A percentile compares a stretch with the other conserved stretches of the same genome.
phyloP scores from a whole-genome alignment of 768 basidiomycete species.

The Termitomyces bulborhizus region DNA sequence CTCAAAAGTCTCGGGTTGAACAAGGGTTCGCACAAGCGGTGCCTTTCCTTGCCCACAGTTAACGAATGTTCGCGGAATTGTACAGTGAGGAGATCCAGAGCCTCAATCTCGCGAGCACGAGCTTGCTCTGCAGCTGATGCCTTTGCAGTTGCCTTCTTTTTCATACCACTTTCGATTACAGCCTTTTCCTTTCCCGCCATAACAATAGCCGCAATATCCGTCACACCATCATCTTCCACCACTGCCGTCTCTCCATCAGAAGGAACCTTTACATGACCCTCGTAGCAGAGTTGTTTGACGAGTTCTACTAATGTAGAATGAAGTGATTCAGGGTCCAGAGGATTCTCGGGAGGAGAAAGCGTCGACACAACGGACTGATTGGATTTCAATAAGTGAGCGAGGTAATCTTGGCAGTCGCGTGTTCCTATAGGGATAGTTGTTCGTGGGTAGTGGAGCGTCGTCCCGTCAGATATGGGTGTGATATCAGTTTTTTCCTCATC shows the following conservation, averaged over 20 bases:
- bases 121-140: slow-evolving; percentile 76
- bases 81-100: slow-evolving; percentile 73
- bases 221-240: slow-evolving; percentile 77
- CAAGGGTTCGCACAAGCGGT: slow-evolving; percentile 87
- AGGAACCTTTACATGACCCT: slow-evolving; percentile 65
- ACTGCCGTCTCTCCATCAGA: slow-evolving; percentile 64
- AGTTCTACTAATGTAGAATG: slow-evolving; percentile 54
- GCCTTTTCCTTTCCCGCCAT: slow-evolving; percentile 90
- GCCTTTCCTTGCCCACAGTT: slow-evolving; percentile 81
- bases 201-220: slow-evolving; percentile 85
- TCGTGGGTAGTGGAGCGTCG: slow-evolving; percentile 48
- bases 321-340: slow-evolving; percentile 39
- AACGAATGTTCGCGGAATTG: slow-evolving; percentile 67
- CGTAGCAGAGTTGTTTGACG: slow-evolving; percentile 56
- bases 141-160: slow-evolving; percentile 66
- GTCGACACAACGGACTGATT: slow-evolving; percentile 60
- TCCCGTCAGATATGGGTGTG: slow-evolving; percentile 70
- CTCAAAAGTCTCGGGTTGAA: slow-evolving; percentile 65
- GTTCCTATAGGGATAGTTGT: slow-evolving; percentile 60
- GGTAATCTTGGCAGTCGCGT: slow-evolving; percentile 66
- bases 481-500: slow-evolving; percentile 72
- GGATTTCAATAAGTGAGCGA: slow-evolving; percentile 64
- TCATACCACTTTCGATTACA: slow-evolving; percentile 80
- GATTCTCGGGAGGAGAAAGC: slow-evolving; percentile 47
- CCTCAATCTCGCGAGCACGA: slow-evolving; percentile 76